These are phyloP conservation scores for Chaetomiaceae sp. DNA, from an alignment of 2,329 filamentous ascomycete genomes.

Conservation along the genomic window DNA sequence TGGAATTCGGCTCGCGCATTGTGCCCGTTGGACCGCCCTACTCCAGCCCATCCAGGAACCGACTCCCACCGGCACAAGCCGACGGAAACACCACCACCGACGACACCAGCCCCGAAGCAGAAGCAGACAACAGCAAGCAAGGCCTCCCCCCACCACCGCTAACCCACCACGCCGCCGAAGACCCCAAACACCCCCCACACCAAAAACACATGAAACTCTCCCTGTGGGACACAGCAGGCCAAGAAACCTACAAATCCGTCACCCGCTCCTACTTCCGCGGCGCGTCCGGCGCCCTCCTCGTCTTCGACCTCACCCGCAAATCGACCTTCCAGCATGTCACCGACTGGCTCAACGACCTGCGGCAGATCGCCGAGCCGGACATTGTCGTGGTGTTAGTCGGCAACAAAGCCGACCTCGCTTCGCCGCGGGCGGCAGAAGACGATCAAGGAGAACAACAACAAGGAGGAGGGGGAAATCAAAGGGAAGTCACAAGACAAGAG, in stretches of 20 bases:
- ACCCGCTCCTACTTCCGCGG: slow-evolving; percentile 92
- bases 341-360: slow-evolving; percentile 89
- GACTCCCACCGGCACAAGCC: not conserved
- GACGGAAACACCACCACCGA: not conserved
- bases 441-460: slow-evolving; percentile 17
- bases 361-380: slow-evolving; percentile 90
- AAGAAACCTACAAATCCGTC: slow-evolving; percentile 96
- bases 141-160: slow-evolving; percentile 53
- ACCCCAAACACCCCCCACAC: slow-evolving; percentile 28
- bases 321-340: slow-evolving; percentile 84
- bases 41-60: slow-evolving; percentile 27
- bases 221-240: slow-evolving; percentile 93
- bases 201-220: slow-evolving; percentile 88
- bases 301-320: slow-evolving; percentile 88
- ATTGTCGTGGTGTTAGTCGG: slow-evolving; percentile 94
- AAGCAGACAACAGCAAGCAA: slow-evolving; percentile 22
- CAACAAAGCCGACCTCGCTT: slow-evolving; percentile 84
- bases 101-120: slow-evolving; percentile 2
- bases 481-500: slow-evolving; percentile 77
- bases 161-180: slow-evolving; percentile 7
- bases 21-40: slow-evolving; percentile 25
- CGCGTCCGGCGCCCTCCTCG: slow-evolving; percentile 66
- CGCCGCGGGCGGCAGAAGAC: slow-evolving; percentile 33
- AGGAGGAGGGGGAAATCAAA: slow-evolving; percentile 50
- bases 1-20: slow-evolving; percentile 78